Conservation (phyloP, 1,284 basidiomycete species). For the Fomitopsis pinicola region DNA sequence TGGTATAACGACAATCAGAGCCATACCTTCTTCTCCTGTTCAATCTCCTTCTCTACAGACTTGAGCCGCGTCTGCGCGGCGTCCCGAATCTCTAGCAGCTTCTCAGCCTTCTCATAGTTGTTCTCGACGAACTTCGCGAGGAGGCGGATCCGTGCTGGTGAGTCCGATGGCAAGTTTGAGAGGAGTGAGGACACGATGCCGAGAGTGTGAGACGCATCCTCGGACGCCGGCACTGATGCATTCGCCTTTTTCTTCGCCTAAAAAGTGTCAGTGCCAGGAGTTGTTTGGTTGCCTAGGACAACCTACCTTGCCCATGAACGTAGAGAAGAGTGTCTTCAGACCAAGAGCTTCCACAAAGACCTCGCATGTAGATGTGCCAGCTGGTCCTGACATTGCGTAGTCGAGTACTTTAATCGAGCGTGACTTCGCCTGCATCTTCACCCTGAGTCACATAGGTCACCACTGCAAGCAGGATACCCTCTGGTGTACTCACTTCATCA, state of each 20-base stretch:
- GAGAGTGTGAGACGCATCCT: slow-evolving; percentile 85
- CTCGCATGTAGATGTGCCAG: slow-evolving; percentile 76
- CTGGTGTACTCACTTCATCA: slow-evolving; percentile 75
- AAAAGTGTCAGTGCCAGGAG: not conserved
- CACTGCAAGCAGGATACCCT: not conserved
- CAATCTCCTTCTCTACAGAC: slow-evolving; percentile 59
- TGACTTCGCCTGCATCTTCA: slow-evolving; percentile 76
- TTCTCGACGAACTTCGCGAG: slow-evolving; percentile 92
- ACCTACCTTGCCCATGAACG: slow-evolving; percentile 88
- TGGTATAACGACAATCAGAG: not conserved
- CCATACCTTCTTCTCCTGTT: slow-evolving; percentile 59
- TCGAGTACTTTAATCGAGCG: slow-evolving; percentile 89
- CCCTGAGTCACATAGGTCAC: slow-evolving; percentile 43
- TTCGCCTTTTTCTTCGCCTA: slow-evolving; percentile 53
- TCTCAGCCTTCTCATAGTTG: slow-evolving; percentile 91
- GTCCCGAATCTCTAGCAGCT: slow-evolving; percentile 85
- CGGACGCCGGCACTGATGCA: slow-evolving; percentile 56
- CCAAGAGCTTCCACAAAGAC: slow-evolving; percentile 87
- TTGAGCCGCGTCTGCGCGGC: slow-evolving; percentile 56
- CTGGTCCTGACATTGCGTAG: slow-evolving; percentile 81
- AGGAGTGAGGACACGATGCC: slow-evolving; percentile 88
- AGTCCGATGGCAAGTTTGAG: slow-evolving; percentile 86
- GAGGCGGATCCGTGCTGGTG: slow-evolving; percentile 75
- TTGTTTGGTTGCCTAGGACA: not conserved
- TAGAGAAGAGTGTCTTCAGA: slow-evolving; percentile 84